Percentiles rank a stretch among this genome's conserved stretches.
Evolutionary conservation across 2,329 filamentous ascomycete species (phyloP).

Genomic region (Exophiala mesophila): DNA sequence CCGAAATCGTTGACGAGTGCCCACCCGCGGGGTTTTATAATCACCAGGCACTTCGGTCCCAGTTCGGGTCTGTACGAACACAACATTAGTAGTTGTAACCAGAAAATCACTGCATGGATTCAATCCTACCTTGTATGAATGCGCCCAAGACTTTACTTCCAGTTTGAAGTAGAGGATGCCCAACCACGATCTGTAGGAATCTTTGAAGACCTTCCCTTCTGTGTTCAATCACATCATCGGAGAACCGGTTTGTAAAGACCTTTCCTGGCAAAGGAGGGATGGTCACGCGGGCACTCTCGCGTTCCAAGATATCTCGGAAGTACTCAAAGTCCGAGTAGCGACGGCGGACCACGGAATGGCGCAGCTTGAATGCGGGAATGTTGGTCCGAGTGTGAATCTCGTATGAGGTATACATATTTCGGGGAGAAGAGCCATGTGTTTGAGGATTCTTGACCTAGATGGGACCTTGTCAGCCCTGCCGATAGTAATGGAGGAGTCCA

Average conservation of each 20-base stretch:
- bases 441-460: conserved; percentile 81
- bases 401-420: conserved; percentile 98
- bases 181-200: conserved; percentile 95
- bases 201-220: conserved; percentile 85
- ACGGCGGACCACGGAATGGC: conserved; percentile 78
- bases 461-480: conserved; percentile 2
- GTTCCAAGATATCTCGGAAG: conserved; percentile 96
- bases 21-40: not conserved
- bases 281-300: conserved; percentile 80
- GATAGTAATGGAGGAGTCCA: not conserved
- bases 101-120: not conserved
- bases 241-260: conserved; percentile 97
- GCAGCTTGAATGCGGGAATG: conserved; percentile 97
- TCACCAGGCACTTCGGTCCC: conserved; percentile 85
- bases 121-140: conserved; percentile 80
- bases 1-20: no score
- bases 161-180: conserved; percentile 92
- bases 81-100: not conserved
- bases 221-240: conserved; percentile 96
- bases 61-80: conserved; percentile 49
- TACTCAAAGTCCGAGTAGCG: conserved; percentile 98
- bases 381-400: conserved; percentile 97
- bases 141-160: conserved; percentile 93
- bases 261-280: conserved; percentile 95
- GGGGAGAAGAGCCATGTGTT: conserved; percentile 80